These are phyloP conservation scores for Fraxinus excelsior DNA, from an alignment of 257 asterid genomes.

Conservation along the genomic window DNA sequence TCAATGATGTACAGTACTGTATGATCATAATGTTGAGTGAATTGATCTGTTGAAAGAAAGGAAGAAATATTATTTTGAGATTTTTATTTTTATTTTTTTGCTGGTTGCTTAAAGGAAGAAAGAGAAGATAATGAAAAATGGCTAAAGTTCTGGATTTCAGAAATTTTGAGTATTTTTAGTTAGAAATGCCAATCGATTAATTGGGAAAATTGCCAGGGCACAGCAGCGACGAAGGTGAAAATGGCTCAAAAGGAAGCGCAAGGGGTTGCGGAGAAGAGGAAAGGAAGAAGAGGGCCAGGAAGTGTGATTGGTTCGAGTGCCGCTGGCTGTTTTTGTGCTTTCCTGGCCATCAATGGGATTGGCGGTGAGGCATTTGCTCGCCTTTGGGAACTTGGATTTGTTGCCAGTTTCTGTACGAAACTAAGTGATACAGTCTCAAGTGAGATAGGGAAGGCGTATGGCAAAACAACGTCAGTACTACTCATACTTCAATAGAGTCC, in stretches of 20 bases:
- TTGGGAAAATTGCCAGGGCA: slow-evolving; percentile 60
- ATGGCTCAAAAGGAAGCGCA: slow-evolving; percentile 96
- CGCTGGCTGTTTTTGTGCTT: slow-evolving; percentile 88
- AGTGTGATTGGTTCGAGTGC: slow-evolving; percentile 98
- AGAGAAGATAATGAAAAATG: neutral
- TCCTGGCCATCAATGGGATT: slow-evolving; percentile 62
- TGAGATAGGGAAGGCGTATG: slow-evolving; percentile 97
- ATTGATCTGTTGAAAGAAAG: neutral
- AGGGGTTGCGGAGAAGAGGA: slow-evolving; percentile 94
- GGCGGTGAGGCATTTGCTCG: slow-evolving; percentile 68
- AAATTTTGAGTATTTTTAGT: slow-evolving; percentile 4
- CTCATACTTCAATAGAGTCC: slow-evolving; percentile 21
- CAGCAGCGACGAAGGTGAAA: slow-evolving; percentile 90
- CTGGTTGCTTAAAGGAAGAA: neutral
- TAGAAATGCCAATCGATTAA: slow-evolving; percentile 17
- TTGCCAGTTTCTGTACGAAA: slow-evolving; percentile 94
- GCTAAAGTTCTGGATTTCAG: neutral
- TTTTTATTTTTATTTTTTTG: neutral
- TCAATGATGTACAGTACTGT: neutral
- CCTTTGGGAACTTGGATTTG: slow-evolving; percentile 87
- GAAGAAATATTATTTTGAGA: neutral
- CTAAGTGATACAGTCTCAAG: slow-evolving; percentile 96
- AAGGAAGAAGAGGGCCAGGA: slow-evolving; percentile 94
- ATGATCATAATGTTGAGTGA: neutral
- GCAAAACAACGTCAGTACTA: slow-evolving; percentile 80